These are phyloP conservation scores for Linnemannia elongata DNA, from an alignment of 192 early-diverging fungal species.

Conservation along the genomic window DNA sequence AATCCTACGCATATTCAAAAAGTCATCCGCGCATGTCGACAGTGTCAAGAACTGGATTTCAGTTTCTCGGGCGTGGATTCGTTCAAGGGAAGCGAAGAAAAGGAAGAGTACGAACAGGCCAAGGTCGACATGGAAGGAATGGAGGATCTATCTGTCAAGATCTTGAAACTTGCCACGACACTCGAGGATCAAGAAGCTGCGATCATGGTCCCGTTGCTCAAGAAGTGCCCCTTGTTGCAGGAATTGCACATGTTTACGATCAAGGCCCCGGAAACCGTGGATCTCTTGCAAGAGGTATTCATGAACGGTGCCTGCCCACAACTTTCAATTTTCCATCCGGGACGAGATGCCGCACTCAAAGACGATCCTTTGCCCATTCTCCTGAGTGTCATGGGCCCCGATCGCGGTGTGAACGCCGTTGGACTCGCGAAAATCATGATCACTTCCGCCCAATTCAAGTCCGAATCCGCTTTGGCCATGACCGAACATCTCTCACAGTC, in stretches of 20 bases:
- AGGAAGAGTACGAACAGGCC: conserved; percentile 27
- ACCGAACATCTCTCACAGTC: conserved; percentile 15
- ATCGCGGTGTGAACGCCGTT: conserved; percentile 18
- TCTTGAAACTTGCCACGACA: conserved; percentile 12
- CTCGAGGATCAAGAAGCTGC: conserved; percentile 19
- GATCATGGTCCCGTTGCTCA: conserved; percentile 28
- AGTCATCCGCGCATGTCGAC: conserved; percentile 19
- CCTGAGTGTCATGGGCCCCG: conserved; percentile 25
- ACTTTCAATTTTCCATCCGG: conserved; percentile 17
- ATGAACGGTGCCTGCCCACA: conserved; percentile 15
- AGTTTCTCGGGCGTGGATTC: conserved; percentile 18
- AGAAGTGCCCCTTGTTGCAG: conserved; percentile 13
- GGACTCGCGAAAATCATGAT: conserved; percentile 16
- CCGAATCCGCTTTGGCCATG: conserved; percentile 26
- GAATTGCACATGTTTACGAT: conserved; percentile 26
- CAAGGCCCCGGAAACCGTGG: conserved; percentile 14
- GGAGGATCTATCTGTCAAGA: conserved; percentile 18
- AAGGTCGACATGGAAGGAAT: conserved; percentile 23
- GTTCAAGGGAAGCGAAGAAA: conserved; percentile 26
- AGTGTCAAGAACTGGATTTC: conserved; percentile 18
- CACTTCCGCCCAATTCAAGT: background rate
- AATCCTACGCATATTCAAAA: conserved; percentile 31
- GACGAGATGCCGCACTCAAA: conserved; percentile 6
- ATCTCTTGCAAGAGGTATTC: conserved; percentile 21
- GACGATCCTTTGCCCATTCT: conserved; percentile 16